Evolutionary conservation across 768 basidiomycete genomes (phyloP).

Genomic region (Naematelia aurantialba): DNA sequence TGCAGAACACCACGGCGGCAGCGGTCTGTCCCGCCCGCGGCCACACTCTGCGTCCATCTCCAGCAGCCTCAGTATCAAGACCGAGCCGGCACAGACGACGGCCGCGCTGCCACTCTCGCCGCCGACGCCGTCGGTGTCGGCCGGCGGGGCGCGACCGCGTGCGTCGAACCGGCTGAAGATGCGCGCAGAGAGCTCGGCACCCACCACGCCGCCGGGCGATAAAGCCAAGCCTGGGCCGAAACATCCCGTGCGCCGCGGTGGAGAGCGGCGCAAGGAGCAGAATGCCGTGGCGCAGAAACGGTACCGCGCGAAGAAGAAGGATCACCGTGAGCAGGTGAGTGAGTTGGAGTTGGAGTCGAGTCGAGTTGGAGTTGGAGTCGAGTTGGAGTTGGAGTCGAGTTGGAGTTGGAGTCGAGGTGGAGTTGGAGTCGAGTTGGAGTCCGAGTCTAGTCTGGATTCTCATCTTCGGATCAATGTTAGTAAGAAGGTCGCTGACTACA

Average conservation of each 20-base stretch:
- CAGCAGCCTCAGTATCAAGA: neutral
- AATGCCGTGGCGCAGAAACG: conserved; percentile 26
- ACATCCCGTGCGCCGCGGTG: neutral
- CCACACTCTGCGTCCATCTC: neutral
- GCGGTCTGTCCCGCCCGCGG: too few relatives aligned
- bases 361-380: neutral
- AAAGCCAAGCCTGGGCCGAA: neutral
- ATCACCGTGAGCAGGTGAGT: conserved; percentile 16
- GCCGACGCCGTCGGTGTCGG: too few relatives aligned
- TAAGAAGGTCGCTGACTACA: too few relatives aligned
- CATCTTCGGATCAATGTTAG: too few relatives aligned
- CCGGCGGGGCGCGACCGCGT: too few relatives aligned
- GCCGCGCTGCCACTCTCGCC: neutral
- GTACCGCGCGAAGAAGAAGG: conserved; percentile 24
- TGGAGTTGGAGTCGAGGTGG: neutral
- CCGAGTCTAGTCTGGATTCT: too few relatives aligned
- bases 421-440: neutral
- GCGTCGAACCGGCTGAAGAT: neutral
- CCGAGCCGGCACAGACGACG: neutral
- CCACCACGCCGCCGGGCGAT: neutral
- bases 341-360: too few relatives aligned
- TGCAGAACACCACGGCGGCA: neutral
- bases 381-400: neutral
- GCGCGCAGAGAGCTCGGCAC: neutral
- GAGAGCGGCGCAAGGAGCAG: conserved; percentile 17